These are phyloP conservation scores for Starmerella scarabaei DNA, from an alignment of 805 yeast genomes.

Conservation along the genomic window DNA sequence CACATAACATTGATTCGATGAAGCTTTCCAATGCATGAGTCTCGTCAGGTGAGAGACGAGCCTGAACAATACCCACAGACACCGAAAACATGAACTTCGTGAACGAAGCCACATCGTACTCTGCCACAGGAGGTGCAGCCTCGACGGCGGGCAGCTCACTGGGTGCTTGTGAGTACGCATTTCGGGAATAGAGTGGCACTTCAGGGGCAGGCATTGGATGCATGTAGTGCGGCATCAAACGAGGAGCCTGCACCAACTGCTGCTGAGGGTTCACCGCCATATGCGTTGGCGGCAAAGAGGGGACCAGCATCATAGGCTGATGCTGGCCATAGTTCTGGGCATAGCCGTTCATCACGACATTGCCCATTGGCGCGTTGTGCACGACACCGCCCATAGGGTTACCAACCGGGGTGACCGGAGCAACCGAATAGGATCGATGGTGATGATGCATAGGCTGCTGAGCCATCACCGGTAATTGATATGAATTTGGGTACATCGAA, in stretches of 20 bases:
- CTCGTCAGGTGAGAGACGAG: slow-evolving; percentile 1
- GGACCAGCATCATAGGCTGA: too few species aligned
- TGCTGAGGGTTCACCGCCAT: neutral
- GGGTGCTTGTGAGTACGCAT: neutral
- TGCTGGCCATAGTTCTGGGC: too few species aligned
- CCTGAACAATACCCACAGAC: slow-evolving; percentile 9
- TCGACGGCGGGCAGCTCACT: neutral
- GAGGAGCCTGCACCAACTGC: neutral
- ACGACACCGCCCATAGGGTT: too few species aligned
- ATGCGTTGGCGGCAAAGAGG: neutral
- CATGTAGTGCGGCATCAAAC: slow-evolving; percentile 1
- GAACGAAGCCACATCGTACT: slow-evolving; percentile 69
- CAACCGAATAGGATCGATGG: too few species aligned
- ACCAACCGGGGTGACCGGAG: too few species aligned
- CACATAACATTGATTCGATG: slow-evolving; percentile 56
- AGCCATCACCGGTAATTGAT: neutral
- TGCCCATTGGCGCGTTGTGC: too few species aligned
- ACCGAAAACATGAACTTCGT: slow-evolving; percentile 60
- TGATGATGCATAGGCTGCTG: neutral
- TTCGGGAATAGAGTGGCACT: neutral
- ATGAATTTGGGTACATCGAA: neutral
- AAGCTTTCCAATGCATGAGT: slow-evolving; percentile 25
- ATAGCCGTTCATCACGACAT: too few species aligned
- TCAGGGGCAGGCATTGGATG: neutral
- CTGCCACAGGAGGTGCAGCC: slow-evolving; percentile 26